Percentiles rank a stretch among this genome's conserved stretches.
phyloP scores from a whole-genome alignment of 2,329 filamentous ascomycete genomes.

The Colletotrichum chlorophyti region DNA sequence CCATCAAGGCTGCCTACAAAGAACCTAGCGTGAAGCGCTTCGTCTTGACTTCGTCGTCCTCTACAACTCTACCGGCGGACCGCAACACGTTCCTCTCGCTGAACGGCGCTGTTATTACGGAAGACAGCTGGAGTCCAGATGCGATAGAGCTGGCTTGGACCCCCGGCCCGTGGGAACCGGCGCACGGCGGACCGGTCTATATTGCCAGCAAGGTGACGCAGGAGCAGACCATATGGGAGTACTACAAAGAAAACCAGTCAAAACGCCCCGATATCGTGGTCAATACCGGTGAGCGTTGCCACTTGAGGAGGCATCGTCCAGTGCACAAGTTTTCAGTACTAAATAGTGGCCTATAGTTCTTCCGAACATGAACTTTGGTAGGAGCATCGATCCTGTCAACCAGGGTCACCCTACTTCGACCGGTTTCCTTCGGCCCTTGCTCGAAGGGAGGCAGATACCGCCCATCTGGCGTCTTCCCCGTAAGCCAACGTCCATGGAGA shows the following conservation, averaged over 20 bases:
- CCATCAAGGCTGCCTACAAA: conserved; percentile 42
- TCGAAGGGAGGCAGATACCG: conserved; percentile 24
- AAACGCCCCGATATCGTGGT: conserved; percentile 13
- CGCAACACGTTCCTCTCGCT: conserved; percentile 28
- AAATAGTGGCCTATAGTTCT: conserved; percentile 39
- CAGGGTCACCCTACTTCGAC: conserved; percentile 35
- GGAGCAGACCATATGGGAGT: conserved; percentile 48
- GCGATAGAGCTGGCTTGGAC: conserved; percentile 42
- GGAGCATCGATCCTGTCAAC: conserved; percentile 26
- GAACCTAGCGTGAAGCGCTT: conserved; percentile 46
- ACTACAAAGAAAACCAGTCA: conserved; percentile 38
- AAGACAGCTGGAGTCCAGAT: conserved; percentile 43
- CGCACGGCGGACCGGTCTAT: conserved; percentile 40
- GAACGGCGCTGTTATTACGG: conserved; percentile 22
- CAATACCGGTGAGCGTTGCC: conserved; percentile 16
- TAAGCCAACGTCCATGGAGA: not conserved
- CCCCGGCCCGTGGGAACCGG: conserved; percentile 40
- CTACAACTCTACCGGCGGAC: conserved; percentile 31
- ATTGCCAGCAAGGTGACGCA: conserved; percentile 45
- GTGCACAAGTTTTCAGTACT: too few species aligned
- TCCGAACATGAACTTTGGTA: conserved; percentile 37
- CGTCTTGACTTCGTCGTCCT: conserved; percentile 46
- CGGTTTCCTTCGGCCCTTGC: conserved; percentile 30
- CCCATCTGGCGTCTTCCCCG: not conserved
- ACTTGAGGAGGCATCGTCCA: too few species aligned